A percentile compares a stretch with the other conserved stretches of the same genome.
Evolutionary conservation across 805 yeast genomes (phyloP).

Genomic region (Starmerella cellae): DNA sequence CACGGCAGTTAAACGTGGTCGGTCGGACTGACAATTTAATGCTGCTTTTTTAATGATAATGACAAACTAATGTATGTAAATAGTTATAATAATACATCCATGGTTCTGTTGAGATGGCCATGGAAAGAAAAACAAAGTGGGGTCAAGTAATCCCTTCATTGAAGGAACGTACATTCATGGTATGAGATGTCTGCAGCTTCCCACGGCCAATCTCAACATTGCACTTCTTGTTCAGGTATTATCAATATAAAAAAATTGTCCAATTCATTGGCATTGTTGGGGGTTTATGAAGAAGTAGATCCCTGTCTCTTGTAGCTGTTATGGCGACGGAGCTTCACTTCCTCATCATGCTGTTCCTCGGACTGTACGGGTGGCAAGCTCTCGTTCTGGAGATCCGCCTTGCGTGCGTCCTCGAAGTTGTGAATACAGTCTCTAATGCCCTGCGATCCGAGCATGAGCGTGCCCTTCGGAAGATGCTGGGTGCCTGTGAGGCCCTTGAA

Average conservation of each 20-base stretch:
- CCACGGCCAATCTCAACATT: no score
- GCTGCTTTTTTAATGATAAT: neutral
- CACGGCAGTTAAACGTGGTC: conserved; percentile 8
- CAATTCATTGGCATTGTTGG: neutral
- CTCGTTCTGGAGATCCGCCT: conserved; percentile 71
- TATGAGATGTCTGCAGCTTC: no score
- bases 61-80: neutral
- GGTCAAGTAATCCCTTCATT: no score
- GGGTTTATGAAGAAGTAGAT: no score
- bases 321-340: conserved; percentile 35
- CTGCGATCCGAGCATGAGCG: conserved; percentile 68
- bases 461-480: conserved; percentile 66
- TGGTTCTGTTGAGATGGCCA: no score
- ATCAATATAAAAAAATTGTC: neutral
- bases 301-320: conserved; percentile 11
- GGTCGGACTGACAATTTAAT: neutral
- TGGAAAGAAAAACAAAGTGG: no score
- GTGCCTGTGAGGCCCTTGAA: conserved; percentile 63
- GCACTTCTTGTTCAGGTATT: no score
- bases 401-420: conserved; percentile 71
- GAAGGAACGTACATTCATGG: no score
- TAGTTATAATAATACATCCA: neutral
- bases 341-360: conserved; percentile 39
- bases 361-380: conserved; percentile 61
- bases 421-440: conserved; percentile 57